Evolutionary conservation across 768 basidiomycete genomes (phyloP).

Genomic region (Amanita exitialis): DNA sequence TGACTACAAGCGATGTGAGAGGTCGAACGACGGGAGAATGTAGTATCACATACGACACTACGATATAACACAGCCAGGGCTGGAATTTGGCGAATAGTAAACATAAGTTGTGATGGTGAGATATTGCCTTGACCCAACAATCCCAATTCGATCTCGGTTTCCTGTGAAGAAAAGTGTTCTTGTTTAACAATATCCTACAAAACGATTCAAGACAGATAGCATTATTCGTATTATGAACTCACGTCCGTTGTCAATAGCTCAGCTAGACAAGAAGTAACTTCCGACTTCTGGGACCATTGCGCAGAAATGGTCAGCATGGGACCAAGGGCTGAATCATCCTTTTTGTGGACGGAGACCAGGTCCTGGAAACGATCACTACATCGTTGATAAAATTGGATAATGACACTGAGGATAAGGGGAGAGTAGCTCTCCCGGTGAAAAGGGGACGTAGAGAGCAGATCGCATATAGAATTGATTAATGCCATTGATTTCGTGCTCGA

Average conservation of each 20-base stretch:
- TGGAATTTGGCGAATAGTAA: constrained; percentile 61
- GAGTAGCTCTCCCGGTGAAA: constrained; percentile 95
- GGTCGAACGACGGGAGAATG: neutral
- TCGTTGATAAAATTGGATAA: constrained; percentile 93
- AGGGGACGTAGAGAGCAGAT: constrained; percentile 84
- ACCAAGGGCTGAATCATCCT: constrained; percentile 25
- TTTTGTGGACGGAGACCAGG: constrained; percentile 36
- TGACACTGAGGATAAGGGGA: constrained; percentile 85
- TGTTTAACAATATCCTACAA: constrained; percentile 18
- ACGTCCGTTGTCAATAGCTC: constrained; percentile 53
- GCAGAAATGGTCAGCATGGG: constrained; percentile 48
- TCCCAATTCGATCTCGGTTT: constrained; percentile 69
- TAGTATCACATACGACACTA: constrained; percentile 58
- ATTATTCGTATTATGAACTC: constrained; percentile 14
- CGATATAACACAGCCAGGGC: constrained; percentile 74
- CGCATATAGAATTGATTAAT: constrained; percentile 83
- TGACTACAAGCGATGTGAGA: constrained; percentile 33
- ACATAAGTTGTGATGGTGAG: constrained; percentile 54
- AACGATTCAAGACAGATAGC: neutral
- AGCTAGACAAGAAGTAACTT: constrained; percentile 63
- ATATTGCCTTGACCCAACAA: constrained; percentile 48
- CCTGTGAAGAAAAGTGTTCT: constrained; percentile 58
- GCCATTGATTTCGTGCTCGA: constrained; percentile 80
- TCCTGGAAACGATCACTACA: constrained; percentile 85
- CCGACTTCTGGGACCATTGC: constrained; percentile 79